phyloP scores from a whole-genome alignment of 2,329 filamentous ascomycete genomes.

The Fusarium poae region DNA sequence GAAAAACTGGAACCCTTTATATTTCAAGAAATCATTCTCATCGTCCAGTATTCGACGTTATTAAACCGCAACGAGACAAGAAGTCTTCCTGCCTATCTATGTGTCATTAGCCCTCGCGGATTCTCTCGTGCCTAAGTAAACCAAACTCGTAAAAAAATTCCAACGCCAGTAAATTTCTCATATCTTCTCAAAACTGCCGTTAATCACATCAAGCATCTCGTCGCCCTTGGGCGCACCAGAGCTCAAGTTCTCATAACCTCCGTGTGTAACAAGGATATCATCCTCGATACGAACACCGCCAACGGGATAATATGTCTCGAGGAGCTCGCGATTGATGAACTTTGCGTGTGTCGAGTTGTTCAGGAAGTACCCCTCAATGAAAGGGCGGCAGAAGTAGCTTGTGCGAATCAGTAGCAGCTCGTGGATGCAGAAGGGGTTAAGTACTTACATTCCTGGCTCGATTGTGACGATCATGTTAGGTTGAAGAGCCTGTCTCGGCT shows the following conservation, averaged over 20 bases:
- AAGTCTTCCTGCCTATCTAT: constrained; percentile 1
- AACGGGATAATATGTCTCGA: constrained; percentile 79
- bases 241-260: constrained; percentile 87
- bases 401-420: constrained; percentile 3
- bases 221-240: constrained; percentile 78
- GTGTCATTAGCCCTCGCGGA: constrained; percentile 5
- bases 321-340: constrained; percentile 73
- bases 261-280: constrained; percentile 82
- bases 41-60: background rate
- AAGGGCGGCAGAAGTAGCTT: constrained; percentile 81
- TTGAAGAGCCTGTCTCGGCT: constrained; percentile 59
- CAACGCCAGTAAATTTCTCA: constrained; percentile 14
- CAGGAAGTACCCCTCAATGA: constrained; percentile 77
- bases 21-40: constrained; percentile 15
- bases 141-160: background rate
- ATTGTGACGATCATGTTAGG: constrained; percentile 80
- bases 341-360: constrained; percentile 68
- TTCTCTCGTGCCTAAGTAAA: constrained; percentile 1
- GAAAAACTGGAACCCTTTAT: constrained; percentile 1
- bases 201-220: constrained; percentile 75
- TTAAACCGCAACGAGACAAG: background rate
- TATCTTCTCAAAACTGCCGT: constrained; percentile 52
- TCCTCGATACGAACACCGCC: constrained; percentile 96
- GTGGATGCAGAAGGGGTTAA: background rate
- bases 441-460: constrained; percentile 76